Percentiles rank a stretch among this genome's conserved stretches.
These are phyloP conservation scores for Apiospora kogelbergensis DNA, from an alignment of 2,329 filamentous ascomycete species.

Conservation along the genomic window DNA sequence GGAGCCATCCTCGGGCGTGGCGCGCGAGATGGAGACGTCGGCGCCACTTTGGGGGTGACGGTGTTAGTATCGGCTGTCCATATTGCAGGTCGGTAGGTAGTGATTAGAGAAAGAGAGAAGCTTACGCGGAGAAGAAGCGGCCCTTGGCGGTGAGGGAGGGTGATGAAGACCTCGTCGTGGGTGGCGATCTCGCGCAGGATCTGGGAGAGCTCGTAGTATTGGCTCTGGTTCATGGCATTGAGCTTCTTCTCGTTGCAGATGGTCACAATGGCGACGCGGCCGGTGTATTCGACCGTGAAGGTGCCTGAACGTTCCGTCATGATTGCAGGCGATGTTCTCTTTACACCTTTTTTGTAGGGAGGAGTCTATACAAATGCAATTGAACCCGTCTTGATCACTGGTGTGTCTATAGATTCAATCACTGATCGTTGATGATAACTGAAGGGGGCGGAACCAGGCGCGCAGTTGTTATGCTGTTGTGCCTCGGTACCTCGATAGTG, in stretches of 20 bases:
- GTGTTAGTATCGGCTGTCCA: background rate
- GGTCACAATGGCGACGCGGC: constrained; percentile 78
- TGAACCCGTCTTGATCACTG: background rate
- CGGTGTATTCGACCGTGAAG: constrained; percentile 61
- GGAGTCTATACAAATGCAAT: background rate
- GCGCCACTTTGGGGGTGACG: constrained; percentile 51
- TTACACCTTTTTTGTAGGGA: background rate
- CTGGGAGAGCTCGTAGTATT: constrained; percentile 77
- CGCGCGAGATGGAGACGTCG: constrained; percentile 61
- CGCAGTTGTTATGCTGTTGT: background rate
- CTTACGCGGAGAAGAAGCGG: constrained; percentile 85
- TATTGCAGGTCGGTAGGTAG: background rate
- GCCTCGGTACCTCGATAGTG: constrained; percentile 9
- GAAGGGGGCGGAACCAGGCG: background rate
- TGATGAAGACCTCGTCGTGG: constrained; percentile 80
- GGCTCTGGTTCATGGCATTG: constrained; percentile 70
- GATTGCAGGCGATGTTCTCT: background rate
- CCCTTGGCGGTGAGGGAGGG: constrained; percentile 80
- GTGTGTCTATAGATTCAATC: too few species aligned
- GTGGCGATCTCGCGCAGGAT: constrained; percentile 75
- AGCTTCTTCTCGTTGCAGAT: constrained; percentile 85
- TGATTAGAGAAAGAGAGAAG: constrained; percentile 13
- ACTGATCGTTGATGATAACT: background rate
- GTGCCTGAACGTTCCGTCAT: constrained; percentile 40
- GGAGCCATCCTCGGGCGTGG: constrained; percentile 7